Conservation (phyloP, 352 stramenopile genomes). For the Pythium diclinum region DNA sequence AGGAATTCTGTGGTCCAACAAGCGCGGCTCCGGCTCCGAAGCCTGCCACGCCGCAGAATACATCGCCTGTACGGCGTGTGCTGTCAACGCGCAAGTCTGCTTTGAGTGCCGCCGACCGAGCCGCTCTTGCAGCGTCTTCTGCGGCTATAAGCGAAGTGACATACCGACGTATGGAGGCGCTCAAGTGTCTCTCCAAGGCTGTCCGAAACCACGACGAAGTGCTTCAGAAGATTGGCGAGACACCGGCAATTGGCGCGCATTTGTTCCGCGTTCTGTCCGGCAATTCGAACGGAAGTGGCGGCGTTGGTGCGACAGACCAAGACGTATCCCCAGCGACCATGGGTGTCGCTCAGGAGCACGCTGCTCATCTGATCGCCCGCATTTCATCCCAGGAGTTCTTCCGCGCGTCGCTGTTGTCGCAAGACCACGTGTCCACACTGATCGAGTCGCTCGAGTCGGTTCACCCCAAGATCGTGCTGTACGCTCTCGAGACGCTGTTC, state of each 20-base stretch:
- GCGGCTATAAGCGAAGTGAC: slow-evolving; percentile 8
- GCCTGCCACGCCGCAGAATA: not conserved
- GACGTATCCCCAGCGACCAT: not conserved
- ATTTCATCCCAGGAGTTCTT: slow-evolving; percentile 53
- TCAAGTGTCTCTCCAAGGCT: slow-evolving; percentile 66
- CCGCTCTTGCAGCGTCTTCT: slow-evolving; percentile 8
- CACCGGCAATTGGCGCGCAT: slow-evolving; percentile 35
- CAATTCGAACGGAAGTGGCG: not conserved
- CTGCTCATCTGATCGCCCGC: slow-evolving; percentile 55
- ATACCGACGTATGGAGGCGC: slow-evolving; percentile 46
- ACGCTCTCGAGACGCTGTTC: slow-evolving; percentile 53
- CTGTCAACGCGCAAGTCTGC: slow-evolving; percentile 23
- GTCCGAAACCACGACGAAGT: slow-evolving; percentile 57
- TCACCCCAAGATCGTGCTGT: slow-evolving; percentile 56
- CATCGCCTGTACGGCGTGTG: slow-evolving; percentile 10
- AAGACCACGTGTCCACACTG: slow-evolving; percentile 52
- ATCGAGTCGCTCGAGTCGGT: slow-evolving; percentile 78
- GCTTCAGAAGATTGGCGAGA: slow-evolving; percentile 58
- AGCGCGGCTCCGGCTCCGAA: slow-evolving; percentile 4
- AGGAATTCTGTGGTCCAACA: slow-evolving; percentile 35
- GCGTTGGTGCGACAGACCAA: not conserved
- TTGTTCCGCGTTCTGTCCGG: slow-evolving; percentile 42
- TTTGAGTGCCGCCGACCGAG: slow-evolving; percentile 12
- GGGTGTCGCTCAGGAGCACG: slow-evolving; percentile 45
- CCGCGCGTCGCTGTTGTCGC: slow-evolving; percentile 45